Evolutionary conservation across 2,329 filamentous ascomycete genomes (phyloP), one percentile per base, ranked within the genome.

Genomic region (Phialemoniopsis sp.): DNA sequence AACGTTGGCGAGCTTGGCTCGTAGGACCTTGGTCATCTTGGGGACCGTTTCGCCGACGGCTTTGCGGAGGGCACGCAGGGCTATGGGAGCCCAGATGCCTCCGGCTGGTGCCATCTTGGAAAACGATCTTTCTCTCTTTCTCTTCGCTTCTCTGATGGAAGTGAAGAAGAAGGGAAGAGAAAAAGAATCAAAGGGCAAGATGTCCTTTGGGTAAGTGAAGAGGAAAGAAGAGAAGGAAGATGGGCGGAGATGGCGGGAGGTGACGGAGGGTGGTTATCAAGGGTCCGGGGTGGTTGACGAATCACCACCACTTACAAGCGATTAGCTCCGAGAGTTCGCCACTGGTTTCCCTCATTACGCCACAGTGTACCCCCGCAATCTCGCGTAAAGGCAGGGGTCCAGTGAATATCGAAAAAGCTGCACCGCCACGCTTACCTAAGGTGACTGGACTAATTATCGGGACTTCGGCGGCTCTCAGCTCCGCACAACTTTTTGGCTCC

Each of bases 41-140:
- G 21, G n/a, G 36, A 62, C 61, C 37, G 56, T 54, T 21, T 40
- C 45, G 35, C 45, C 46, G 55, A 72, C 62, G 56, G 75, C 70
- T 50, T 64, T 66, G 55, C 73, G 70, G 52, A 78, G 63, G 51
- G 74, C 61, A 58, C 73, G 72, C 57, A 78, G 60, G 63, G 73
- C 70, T 56, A 67, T 64, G 43, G 74, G 72, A 53, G 69, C 76
- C 75, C 70, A 77, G 58, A 78, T 65, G 62, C 72, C 73, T 67
- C 72, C 73, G 57, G 62, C 58, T 57, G 73, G 70, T 63, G 68
- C 68, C 76, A 80, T 80, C 48, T 48, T 70, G 58, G 39, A 48
- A 37, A 36, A 49, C 45, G 42, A 44, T 51, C 47, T 46, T 52
- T 47, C 51, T 46, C 48, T 46, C 47, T 46, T 42, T 34, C 40